Percentiles rank a stretch among this genome's conserved stretches.
Conservation (phyloP, 176 grass and related monocot genomes). For the Typha latifolia region DNA sequence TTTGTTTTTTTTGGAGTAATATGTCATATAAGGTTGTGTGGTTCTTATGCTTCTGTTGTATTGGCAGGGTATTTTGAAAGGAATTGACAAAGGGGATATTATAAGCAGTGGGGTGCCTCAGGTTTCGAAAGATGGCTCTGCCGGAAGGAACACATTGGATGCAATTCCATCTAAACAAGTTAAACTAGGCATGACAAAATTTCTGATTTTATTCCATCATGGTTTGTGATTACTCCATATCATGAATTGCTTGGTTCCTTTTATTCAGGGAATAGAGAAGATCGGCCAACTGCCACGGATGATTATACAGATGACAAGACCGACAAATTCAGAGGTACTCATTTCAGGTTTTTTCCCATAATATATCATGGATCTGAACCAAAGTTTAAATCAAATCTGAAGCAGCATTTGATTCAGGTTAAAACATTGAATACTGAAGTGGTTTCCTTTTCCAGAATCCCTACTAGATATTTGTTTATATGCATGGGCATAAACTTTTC, state of each 20-base stretch:
- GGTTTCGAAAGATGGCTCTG: slow-evolving; percentile 60
- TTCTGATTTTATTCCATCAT: slow-evolving; percentile 7
- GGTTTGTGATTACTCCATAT: slow-evolving; percentile 15
- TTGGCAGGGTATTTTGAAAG: slow-evolving; percentile 70
- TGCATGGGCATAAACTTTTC: not conserved
- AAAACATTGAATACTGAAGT: slow-evolving; percentile 14
- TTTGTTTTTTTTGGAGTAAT: slow-evolving; percentile 9
- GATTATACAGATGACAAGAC: slow-evolving; percentile 38
- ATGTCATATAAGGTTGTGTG: not conserved
- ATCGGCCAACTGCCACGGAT: slow-evolving; percentile 41
- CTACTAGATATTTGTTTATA: not conserved
- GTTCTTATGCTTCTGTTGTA: slow-evolving; percentile 15
- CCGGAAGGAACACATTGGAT: slow-evolving; percentile 51
- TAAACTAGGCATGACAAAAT: slow-evolving; percentile 34
- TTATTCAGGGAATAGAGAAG: slow-evolving; percentile 41
- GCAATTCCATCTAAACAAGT: slow-evolving; percentile 21
- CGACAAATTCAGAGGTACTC: slow-evolving; percentile 17
- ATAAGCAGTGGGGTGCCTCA: slow-evolving; percentile 73
- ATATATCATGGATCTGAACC: slow-evolving; percentile 4
- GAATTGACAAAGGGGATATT: slow-evolving; percentile 95
- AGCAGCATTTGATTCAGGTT: slow-evolving; percentile 22
- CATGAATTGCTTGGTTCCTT: slow-evolving; percentile 3
- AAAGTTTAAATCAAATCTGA: slow-evolving; percentile 14
- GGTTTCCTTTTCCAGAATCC: not conserved
- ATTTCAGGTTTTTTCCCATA: slow-evolving; percentile 6